Evolutionary conservation across 139 green algal genomes (phyloP).

Genomic region (Tetradesmus lagerheimii): DNA sequence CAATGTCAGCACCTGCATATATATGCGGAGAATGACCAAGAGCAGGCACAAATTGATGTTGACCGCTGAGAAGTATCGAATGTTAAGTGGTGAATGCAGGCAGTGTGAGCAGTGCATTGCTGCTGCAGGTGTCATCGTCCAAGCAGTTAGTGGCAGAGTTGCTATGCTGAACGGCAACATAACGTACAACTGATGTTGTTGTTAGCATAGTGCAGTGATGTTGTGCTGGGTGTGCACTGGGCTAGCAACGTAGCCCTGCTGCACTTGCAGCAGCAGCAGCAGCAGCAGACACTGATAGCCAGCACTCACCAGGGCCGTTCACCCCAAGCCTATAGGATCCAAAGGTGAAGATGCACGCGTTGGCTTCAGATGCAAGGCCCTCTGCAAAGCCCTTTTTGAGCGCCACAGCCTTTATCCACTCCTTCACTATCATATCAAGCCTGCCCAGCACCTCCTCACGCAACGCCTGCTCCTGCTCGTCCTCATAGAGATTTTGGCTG

Average conservation of each 20-base stretch:
- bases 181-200: background rate
- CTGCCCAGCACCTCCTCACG: constrained; percentile 77
- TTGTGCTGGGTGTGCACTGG: background rate
- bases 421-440: constrained; percentile 73
- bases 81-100: background rate
- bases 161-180: background rate
- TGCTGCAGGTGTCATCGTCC: background rate
- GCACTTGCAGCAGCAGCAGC: background rate
- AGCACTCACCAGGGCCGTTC: constrained; percentile 84
- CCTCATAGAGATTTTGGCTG: constrained; percentile 72
- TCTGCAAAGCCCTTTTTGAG: constrained; percentile 56
- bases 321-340: constrained; percentile 96
- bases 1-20: constrained; percentile 92
- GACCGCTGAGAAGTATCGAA: background rate
- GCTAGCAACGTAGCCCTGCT: too few species aligned
- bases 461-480: constrained; percentile 56
- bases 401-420: constrained; percentile 75
- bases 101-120: background rate
- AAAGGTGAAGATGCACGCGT: constrained; percentile 95
- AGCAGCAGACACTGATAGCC: background rate
- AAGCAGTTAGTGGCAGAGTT: background rate
- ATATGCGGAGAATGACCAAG: background rate
- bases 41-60: background rate
- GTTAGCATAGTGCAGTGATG: background rate
- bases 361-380: constrained; percentile 71